Conservation (phyloP, 371 early-diverging fungal genomes). For the Zopfochytrium polystomum region DNA sequence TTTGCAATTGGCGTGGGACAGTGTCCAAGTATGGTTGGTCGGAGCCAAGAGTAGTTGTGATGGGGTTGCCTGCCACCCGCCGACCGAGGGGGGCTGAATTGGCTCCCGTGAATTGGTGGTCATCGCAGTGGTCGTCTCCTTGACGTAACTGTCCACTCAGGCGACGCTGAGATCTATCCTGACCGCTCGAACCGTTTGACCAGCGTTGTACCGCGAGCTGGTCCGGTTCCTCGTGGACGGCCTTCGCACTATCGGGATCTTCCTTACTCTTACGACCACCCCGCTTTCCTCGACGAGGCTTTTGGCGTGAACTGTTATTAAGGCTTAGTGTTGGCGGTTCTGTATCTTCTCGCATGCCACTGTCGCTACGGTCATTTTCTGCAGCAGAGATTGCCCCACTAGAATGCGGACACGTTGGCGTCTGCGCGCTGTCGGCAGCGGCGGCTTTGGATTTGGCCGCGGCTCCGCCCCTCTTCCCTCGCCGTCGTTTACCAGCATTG, state of each 20-base stretch:
- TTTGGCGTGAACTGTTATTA: slow-evolving; percentile 6
- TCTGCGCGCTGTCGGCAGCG: not conserved
- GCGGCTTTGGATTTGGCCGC: slow-evolving; percentile 3
- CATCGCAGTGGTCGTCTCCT: not conserved
- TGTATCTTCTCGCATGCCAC: not conserved
- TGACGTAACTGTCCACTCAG: not conserved
- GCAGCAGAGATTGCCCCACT: not conserved
- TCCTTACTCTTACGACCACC: slow-evolving; percentile 25
- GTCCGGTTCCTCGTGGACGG: not conserved
- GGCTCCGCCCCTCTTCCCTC: slow-evolving; percentile 37
- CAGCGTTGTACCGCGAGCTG: not conserved
- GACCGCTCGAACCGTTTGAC: not conserved
- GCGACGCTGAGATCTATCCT: not conserved
- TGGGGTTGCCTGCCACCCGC: slow-evolving; percentile 8
- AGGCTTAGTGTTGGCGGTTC: not conserved
- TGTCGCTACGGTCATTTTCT: not conserved
- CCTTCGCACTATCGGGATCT: not conserved
- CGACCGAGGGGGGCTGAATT: slow-evolving; percentile 3
- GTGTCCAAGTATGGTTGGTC: slow-evolving; percentile 20
- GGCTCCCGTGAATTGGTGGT: slow-evolving; percentile 4
- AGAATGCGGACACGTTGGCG: not conserved
- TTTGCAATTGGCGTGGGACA: slow-evolving; percentile 31
- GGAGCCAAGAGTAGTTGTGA: slow-evolving; percentile 8
- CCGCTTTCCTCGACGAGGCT: slow-evolving; percentile 30
- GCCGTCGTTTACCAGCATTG: slow-evolving; percentile 13